Base-by-base conservation (phyloP, 306 rosid genomes). In the Sesbania bispinosa region DNA sequence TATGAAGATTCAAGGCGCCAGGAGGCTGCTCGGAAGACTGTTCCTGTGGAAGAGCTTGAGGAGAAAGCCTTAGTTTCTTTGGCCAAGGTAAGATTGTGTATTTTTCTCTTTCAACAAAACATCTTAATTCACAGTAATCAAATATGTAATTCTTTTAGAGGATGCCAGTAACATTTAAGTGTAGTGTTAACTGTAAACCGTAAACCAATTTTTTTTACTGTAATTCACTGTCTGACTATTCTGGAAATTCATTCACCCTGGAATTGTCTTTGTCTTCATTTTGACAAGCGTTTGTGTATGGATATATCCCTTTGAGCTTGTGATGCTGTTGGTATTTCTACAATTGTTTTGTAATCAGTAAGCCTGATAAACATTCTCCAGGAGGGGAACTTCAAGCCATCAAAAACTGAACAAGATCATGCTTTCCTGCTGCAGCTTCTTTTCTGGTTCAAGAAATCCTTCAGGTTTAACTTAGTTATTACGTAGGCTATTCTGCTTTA, bases 351-450 rank as follows among this genome's bases (percentile, higher is more conserved):
- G 54, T 80, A 10, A 65, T 73, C 45, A 13, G 13, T 50, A 48
- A 69, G 65, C 79, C 60, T 77, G 82, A 69, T 76, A 11, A 74
- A 51, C 52, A 70, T 73, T 57, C 69, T 83, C 64, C 79, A 93
- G 98, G 97, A 90, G 81, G 98, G 98, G 48, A 87, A 88, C 73
- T 84, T 74, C 64, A 73, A 68, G 63, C 96, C 98, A 27, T 81
- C 93, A 62, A 88, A 88, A 83, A 53, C 46, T 26, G 88, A 90
- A 81, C 80, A 68, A 61, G 96, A 88, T 70, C 94, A 88, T 36
- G 89, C 94, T 76, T 93, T 93, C 82, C 88, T 93, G 62, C 85
- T 88, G 85, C 97, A 90, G 84, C 88, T 93, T 73, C 94, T 93
- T 79, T 93, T 84, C 88, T 93, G 98, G 97, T 93, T 90, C 90